Base-by-base conservation (phyloP, 2,329 filamentous ascomycete species). In the Aspergillus ruber region DNA sequence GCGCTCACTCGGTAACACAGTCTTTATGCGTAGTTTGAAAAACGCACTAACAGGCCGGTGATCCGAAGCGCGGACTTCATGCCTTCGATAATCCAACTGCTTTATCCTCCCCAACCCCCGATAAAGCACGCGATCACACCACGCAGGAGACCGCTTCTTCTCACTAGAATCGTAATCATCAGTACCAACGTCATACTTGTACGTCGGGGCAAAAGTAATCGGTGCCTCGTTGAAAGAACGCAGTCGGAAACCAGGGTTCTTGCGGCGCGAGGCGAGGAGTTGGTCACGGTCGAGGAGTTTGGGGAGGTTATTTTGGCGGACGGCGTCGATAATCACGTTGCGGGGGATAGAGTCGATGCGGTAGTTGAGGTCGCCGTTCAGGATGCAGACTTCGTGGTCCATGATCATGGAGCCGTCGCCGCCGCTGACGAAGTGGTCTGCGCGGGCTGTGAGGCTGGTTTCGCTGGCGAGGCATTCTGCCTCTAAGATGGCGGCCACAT, bases 291-390 rank as follows among this genome's bases (percentile, higher is more conserved):
- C 91, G 0, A 98, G 82, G 1, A 98, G 79, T 63, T 95, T 95
- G 23, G 76, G 62, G 2, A 97, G 76, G 56, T 97, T 95, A 52
- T 85, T 84, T 38, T 85, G 78, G 53, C 87, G 85, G 44, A 97
- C 82, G 1, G 89, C 90, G 50, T 84, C 85, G 46, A 97, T 86
- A 3, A 98, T 91, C 0, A 88, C 90, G 60, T 97, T 89, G 43
- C 93, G 87, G 15, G 89, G 89, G 82, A 97, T 96, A 20, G 90
- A 90, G 66, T 98, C 93, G 61, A 98, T 97, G 52, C 93, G 90
- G 68, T 98, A 98, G 70, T 98, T 98, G 43, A 98, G 78, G 65
- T 98, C 93, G 23, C 93, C 93, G 60, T 97, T 97, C 38, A 97
- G 72, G 42, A 98, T 83, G 66, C 91, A 96, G n/a, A 98, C 85